These are phyloP conservation scores for Amorphotheca resinae DNA, from an alignment of 495 filamentous ascomycete species.

Conservation along the genomic window DNA sequence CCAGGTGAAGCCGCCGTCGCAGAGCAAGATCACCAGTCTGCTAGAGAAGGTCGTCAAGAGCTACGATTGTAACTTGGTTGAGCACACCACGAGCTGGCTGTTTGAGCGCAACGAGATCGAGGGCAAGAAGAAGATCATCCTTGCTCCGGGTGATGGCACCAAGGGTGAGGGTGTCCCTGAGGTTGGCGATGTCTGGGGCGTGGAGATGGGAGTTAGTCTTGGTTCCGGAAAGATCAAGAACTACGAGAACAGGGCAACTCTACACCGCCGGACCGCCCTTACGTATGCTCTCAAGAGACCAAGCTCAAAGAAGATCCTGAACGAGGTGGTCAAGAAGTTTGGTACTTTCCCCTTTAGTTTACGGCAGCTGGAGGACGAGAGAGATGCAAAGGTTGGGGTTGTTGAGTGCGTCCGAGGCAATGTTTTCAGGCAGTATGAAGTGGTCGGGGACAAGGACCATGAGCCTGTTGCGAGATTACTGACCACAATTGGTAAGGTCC, in stretches of 20 bases:
- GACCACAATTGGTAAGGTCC: constrained; percentile 73
- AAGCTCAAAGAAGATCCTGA: constrained; percentile 78
- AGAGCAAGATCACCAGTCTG: constrained; percentile 70
- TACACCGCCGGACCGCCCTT: constrained; percentile 83
- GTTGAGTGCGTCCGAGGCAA: constrained; percentile 87
- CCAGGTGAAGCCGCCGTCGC: constrained; percentile 63
- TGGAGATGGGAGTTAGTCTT: constrained; percentile 84
- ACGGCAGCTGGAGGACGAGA: constrained; percentile 92
- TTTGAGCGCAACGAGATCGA: constrained; percentile 97
- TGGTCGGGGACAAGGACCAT: constrained; percentile 82
- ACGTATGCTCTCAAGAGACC: constrained; percentile 87
- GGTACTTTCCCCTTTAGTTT: constrained; percentile 95
- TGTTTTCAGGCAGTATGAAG: constrained; percentile 89
- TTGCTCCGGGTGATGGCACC: constrained; percentile 70
- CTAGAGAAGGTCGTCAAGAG: constrained; percentile 84
- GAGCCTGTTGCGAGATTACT: constrained; percentile 72
- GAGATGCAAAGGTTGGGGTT: constrained; percentile 89
- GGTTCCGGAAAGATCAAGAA: constrained; percentile 92
- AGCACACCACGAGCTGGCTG: constrained; percentile 93
- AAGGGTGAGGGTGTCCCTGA: constrained; percentile 88
- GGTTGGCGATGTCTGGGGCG: constrained; percentile 93
- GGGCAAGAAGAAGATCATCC: constrained; percentile 94
- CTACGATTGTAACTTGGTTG: constrained; percentile 87
- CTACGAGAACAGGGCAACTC: constrained; percentile 71
- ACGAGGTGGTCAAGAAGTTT: constrained; percentile 92